Evolutionary conservation across 306 rosid genomes (phyloP), one percentile per base, ranked within the genome.

Genomic region (Dalbergia oliveri): DNA sequence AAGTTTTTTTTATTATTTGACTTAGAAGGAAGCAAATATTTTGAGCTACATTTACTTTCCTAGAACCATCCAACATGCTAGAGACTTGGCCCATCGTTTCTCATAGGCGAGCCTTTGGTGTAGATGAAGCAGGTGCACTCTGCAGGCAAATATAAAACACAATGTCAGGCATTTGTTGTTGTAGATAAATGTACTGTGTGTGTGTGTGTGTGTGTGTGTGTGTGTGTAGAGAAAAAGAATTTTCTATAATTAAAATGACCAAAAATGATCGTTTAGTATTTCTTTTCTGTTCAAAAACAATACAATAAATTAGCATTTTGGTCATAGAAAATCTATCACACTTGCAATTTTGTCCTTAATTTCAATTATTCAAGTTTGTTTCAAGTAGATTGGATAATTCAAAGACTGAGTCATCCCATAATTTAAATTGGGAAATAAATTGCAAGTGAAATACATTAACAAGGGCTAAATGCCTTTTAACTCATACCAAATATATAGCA

Each of bases 61-160:
- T 37, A 16, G 19, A 75, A 43, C 18, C 31, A 79, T 49, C 62
- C 68, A 58, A 54, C 31, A 39, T 26, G 58, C 58, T 8, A 9
- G 67, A 63, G 57, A 34, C 51, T 15, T 63, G 62, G 16, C 3
- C 13, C 9, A 70, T 49, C 10, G 26, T 35, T 73, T 59, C 21
- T 66, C 75, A 95, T 35, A 95, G 83, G 19, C 97, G 91, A 0
- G 98, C 84, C 80, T 73, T 82, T 71, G 88, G 81, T 41, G 79
- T 81, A 4, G 91, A 66, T 8, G 91, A 73, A 44, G 80, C 77
- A 31, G 94, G 94, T 58, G 90, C 93, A 83, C 98, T 88, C 99
- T 95, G 92, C 88, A 89, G 44, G 53, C 72, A 66, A 66, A 75
- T 66, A 58, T 59, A 76, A 54, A 83, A 75, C 19, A 64, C 13